Evolutionary conservation across 371 early-diverging fungal species (phyloP).

Genomic region (Phascolomyces articulosus): DNA sequence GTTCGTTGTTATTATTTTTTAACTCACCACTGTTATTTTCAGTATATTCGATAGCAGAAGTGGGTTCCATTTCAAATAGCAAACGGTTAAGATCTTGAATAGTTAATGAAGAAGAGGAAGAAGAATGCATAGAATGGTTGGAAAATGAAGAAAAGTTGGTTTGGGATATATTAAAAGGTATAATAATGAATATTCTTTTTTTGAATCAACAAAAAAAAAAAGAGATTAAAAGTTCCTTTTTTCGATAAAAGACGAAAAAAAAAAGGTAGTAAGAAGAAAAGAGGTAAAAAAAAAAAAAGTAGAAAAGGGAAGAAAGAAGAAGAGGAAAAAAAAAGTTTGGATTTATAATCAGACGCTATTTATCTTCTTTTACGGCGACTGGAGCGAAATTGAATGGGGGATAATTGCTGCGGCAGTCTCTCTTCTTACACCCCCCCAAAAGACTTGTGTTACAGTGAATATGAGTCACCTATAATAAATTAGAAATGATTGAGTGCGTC

Average conservation of each 20-base stretch:
- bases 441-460: background rate
- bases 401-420: slow-evolving; percentile 7
- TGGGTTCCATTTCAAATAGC: slow-evolving; percentile 15
- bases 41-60: slow-evolving; percentile 5
- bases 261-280: background rate
- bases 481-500: background rate
- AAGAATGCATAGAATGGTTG: slow-evolving; percentile 3
- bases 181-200: background rate
- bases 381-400: background rate
- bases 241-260: too few relatives aligned
- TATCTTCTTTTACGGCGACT: background rate
- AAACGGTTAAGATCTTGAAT: slow-evolving; percentile 20
- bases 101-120: slow-evolving; percentile 6
- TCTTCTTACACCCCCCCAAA: background rate
- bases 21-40: slow-evolving; percentile 21
- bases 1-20: background rate
- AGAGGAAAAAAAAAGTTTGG: background rate
- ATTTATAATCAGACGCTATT: slow-evolving; percentile 3
- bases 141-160: background rate
- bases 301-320: background rate
- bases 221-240: too few relatives aligned
- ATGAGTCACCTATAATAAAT: slow-evolving; percentile 3
- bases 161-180: background rate
- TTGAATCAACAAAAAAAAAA: too few relatives aligned
- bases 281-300: background rate